Base-by-base conservation (phyloP, 495 filamentous ascomycete genomes). In the Talaromyces ruber region DNA sequence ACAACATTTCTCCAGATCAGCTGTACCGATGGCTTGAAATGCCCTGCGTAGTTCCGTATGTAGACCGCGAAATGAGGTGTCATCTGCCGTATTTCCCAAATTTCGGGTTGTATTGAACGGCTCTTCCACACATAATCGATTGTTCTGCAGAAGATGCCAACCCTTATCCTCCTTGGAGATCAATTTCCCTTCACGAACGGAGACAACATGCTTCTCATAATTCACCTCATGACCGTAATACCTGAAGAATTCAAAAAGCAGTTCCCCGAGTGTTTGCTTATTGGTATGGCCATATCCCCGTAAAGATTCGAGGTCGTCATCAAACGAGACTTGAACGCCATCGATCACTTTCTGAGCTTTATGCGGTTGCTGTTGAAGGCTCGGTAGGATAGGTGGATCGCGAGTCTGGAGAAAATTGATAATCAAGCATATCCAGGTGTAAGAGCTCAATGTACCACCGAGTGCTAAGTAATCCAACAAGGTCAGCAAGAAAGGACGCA, bases 351-450 rank as follows among this genome's bases (percentile, higher is more conserved):
- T 63, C 34, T 76, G 74, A 66, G 84, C 85, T 66, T 88, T 74
- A 64, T 89, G 84, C 6, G 88, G 83, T 14, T 83, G 81, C 64
- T 92, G 86, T 66, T 97, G 95, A 9, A 98, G 82, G 26, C 90
- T 86, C 6, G 94, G 94, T 22, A 98, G 75, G 50, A 98, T 82
- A 0, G 93, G 93, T 50, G 93, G 92, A 63, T 91, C 81, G 66
- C 94, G 85, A 30, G 90, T 88, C 73, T 98, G 94, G 32, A 98
- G 81, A 71, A 98, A 98, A 63, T 92, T 94, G 67, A 98, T 88
- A 64, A 98, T 96, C 84, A 98, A 85, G 77, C 94, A 98, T 71
- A 97, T 97, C 94, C 94, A 98, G n/a, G 94, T 96, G 69, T 98
- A 98, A 9, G 95, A 98, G 72, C 94, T 97, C 25, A 98, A 78